Base-by-base conservation (phyloP, 768 basidiomycete species). In the Rhodosporidiobolus sp. region DNA sequence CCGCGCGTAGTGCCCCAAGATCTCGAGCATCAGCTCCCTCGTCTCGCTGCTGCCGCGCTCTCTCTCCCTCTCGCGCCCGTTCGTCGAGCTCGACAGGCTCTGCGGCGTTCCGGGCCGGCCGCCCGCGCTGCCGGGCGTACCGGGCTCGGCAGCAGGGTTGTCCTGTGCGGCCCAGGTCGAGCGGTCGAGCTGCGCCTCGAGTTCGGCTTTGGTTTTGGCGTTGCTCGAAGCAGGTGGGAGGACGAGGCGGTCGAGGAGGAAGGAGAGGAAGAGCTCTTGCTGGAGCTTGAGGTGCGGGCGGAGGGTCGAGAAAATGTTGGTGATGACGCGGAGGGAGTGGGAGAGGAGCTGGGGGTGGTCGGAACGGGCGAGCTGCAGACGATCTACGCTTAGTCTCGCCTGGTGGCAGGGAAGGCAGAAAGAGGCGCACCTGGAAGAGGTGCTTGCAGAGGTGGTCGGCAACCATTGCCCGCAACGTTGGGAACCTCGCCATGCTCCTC, bases 391-490 rank as follows among this genome's bases (percentile, higher is more conserved):
- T 30, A 53, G 57, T n/a, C 11, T 34, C 22, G 35, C 22, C 4
- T 12, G 22, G n/a, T 43, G 1, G 65, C 11, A 20, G 34, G 14
- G 43, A 30, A 52, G 45, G 28, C 50, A 22, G 1, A n/a, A 50
- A n/a, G n/a, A n/a, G n/a, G n/a, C 79, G 57, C 19, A 81, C 80
- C 75, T 96, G 94, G 85, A 99, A 97, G 45, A 99, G 87, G 79
- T 90, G 94, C 83, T 95, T 94, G 85, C 95, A 98, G 1, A 91
- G 94, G 59, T 89, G 85, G 79, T 99, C 95, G 22, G 90, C 82
- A 46, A 97, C 84, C 66, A 97, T 87, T 35, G 85, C 84, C 61
- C 87, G 83, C 46, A 98, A 83, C 12, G 91, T 91, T 12, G 90
- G 87, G 80, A 90, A 97, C 35, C 86, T 83, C 34, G 88, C 87